Conservation (phyloP, 2,329 filamentous ascomycete genomes). For the Clathrospora elynae region DNA sequence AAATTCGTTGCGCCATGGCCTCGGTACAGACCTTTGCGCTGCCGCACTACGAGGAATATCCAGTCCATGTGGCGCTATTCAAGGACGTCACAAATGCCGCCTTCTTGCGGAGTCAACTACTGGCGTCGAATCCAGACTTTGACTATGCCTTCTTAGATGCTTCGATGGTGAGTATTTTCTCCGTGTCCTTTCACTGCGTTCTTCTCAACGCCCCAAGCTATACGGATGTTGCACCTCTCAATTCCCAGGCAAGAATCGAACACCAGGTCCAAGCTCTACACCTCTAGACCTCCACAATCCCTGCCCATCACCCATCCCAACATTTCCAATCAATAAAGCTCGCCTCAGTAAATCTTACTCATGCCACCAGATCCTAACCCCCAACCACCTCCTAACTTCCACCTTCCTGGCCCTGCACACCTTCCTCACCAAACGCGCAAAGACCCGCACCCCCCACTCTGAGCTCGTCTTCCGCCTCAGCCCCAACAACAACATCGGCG, state of each 20-base stretch:
- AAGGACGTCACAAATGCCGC: constrained; percentile 74
- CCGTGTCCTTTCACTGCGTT: constrained; percentile 10
- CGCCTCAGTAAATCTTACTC: too few relatives aligned
- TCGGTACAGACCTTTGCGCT: constrained; percentile 70
- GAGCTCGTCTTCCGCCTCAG: constrained; percentile 84
- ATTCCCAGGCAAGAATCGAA: too few relatives aligned
- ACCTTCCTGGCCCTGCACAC: constrained; percentile 77
- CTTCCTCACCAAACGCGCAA: constrained; percentile 61
- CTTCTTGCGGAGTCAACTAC: constrained; percentile 79
- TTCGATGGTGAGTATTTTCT: constrained; percentile 62
- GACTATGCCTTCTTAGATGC: constrained; percentile 96
- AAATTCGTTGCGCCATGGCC: constrained; percentile 47
- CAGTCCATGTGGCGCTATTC: constrained; percentile 77
- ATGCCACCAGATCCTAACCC: constrained; percentile 66
- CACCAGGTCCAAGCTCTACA: too few relatives aligned
- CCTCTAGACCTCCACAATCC: too few relatives aligned
- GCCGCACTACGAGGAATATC: constrained; percentile 74
- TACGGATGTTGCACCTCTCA: too few relatives aligned
- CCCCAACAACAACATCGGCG: constrained; percentile 86
- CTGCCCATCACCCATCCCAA: too few relatives aligned
- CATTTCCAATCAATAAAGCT: too few relatives aligned
- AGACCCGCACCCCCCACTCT: constrained; percentile 84
- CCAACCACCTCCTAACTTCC: constrained; percentile 74
- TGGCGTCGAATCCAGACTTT: constrained; percentile 81
- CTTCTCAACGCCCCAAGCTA: not conserved